phyloP scores from a whole-genome alignment of 345 rosid species.

The Salix arbutifolia region DNA sequence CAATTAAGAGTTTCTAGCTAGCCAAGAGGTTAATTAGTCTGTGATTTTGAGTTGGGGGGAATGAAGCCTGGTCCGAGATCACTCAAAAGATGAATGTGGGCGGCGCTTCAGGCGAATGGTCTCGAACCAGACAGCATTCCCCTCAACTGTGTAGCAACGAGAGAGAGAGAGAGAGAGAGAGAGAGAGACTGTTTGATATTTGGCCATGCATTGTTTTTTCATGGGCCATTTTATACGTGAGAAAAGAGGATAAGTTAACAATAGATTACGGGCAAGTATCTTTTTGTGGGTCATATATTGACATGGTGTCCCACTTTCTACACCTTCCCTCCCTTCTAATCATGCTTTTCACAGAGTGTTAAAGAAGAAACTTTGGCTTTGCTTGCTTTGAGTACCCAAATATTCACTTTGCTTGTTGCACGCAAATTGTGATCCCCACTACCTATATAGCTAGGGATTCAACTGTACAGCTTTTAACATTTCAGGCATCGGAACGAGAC shows the following conservation, averaged over 20 bases:
- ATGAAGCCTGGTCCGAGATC: conserved; percentile 72
- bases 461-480: neutral
- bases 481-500: neutral
- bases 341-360: conserved; percentile 22
- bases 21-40: neutral
- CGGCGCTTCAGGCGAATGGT: conserved; percentile 27
- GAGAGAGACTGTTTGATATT: conserved; percentile 20
- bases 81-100: conserved; percentile 10
- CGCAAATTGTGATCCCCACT: conserved; percentile 3
- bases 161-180: neutral
- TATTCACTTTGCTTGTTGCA: conserved; percentile 18
- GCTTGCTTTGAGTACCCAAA: conserved; percentile 6
- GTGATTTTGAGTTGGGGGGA: conserved; percentile 38
- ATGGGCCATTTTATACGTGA: conserved; percentile 43
- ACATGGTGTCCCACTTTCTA: conserved; percentile 31
- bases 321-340: conserved; percentile 4
- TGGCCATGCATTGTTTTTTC: conserved; percentile 37
- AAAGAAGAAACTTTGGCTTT: conserved; percentile 18
- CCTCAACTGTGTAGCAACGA: conserved; percentile 34
- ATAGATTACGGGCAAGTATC: neutral
- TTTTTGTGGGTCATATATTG: conserved; percentile 31
- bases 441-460: neutral
- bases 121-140: conserved; percentile 68
- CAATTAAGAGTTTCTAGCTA: neutral
- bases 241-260: neutral